Conservation (phyloP, 768 basidiomycete genomes). For the Suillus bovinus region DNA sequence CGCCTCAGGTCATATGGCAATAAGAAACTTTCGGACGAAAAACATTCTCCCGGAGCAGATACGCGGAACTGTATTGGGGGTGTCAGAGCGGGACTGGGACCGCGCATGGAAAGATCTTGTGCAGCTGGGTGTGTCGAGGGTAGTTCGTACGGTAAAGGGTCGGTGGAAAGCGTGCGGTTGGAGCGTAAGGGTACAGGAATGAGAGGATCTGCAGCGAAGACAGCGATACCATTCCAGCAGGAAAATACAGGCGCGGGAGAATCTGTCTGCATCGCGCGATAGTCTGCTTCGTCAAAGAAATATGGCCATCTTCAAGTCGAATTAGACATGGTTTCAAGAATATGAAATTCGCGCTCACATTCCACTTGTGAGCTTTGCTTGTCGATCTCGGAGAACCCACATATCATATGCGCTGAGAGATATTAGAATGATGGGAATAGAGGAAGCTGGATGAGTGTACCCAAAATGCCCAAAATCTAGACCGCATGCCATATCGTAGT, state of each 20-base stretch:
- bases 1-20: constrained; percentile 45
- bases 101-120: constrained; percentile 17
- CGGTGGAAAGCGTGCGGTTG: constrained; percentile 36
- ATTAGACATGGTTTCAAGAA: not conserved
- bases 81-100: constrained; percentile 29
- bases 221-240: constrained; percentile 49
- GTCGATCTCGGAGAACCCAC: constrained; percentile 39
- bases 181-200: constrained; percentile 40
- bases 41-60: constrained; percentile 31
- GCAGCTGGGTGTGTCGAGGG: constrained; percentile 31
- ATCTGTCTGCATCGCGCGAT: constrained; percentile 36
- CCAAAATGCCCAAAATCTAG: constrained; percentile 39
- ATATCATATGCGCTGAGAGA: constrained; percentile 34
- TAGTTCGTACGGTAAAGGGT: constrained; percentile 30
- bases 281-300: constrained; percentile 39
- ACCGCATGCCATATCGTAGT: constrained; percentile 45
- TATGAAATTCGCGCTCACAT: not conserved
- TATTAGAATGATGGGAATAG: too few species aligned
- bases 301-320: constrained; percentile 37
- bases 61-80: constrained; percentile 35
- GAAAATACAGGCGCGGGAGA: constrained; percentile 44
- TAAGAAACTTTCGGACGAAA: constrained; percentile 41
- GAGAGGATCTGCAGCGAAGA: constrained; percentile 41
- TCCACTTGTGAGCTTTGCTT: constrained; percentile 25
- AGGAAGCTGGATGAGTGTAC: constrained; percentile 15